These are phyloP conservation scores for Phaffomyces opuntiae DNA, from an alignment of 805 yeast genomes.

Conservation along the genomic window DNA sequence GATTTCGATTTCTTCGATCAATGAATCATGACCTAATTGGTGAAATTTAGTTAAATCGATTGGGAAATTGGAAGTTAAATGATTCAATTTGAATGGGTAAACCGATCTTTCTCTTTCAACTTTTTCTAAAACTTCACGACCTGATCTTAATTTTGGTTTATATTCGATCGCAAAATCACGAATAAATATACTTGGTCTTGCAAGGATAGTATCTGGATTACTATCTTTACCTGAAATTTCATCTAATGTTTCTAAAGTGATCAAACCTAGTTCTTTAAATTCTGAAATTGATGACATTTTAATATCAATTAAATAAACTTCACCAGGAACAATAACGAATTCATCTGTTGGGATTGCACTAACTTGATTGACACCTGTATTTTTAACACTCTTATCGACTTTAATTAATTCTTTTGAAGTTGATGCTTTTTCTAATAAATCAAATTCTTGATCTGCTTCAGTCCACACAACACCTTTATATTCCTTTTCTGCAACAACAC, in stretches of 20 bases:
- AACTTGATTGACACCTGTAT: slow-evolving; percentile 30
- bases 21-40: slow-evolving; percentile 20
- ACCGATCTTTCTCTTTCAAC: slow-evolving; percentile 76
- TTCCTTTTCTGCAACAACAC: slow-evolving; percentile 84
- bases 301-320: slow-evolving; percentile 80
- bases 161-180: slow-evolving; percentile 85
- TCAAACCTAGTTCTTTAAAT: slow-evolving; percentile 51
- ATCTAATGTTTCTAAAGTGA: slow-evolving; percentile 63
- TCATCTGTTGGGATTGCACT: slow-evolving; percentile 75
- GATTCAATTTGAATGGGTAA: slow-evolving; percentile 83
- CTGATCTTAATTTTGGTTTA: slow-evolving; percentile 64
- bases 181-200: slow-evolving; percentile 65
- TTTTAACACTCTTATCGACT: slow-evolving; percentile 30
- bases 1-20: slow-evolving; percentile 30
- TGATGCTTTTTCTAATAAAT: slow-evolving; percentile 38
- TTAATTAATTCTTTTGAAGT: slow-evolving; percentile 34
- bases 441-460: slow-evolving; percentile 70
- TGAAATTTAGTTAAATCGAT: slow-evolving; percentile 33
- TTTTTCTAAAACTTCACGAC: slow-evolving; percentile 62
- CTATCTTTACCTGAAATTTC: slow-evolving; percentile 56
- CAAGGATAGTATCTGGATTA: slow-evolving; percentile 41
- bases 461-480: slow-evolving; percentile 90
- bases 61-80: slow-evolving; percentile 60
- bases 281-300: slow-evolving; percentile 64
- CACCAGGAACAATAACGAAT: slow-evolving; percentile 68